Evolutionary conservation across 352 stramenopile species (phyloP).

Genomic region (Peronospora belbahrii): DNA sequence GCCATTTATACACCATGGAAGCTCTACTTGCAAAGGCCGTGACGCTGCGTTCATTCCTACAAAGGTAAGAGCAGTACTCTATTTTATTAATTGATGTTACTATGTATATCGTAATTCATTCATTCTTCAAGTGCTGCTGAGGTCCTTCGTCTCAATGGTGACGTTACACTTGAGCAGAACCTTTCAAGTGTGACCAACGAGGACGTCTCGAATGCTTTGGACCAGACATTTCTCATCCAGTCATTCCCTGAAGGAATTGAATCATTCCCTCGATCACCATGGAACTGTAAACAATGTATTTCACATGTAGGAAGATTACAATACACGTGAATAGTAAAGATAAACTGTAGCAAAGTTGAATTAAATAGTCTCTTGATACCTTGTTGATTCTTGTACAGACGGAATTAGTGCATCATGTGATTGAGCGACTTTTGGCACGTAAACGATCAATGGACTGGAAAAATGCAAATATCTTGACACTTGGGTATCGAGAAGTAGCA

Average conservation of each 20-base stretch:
- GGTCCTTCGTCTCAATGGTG: not conserved
- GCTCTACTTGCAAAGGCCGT: slow-evolving; percentile 22
- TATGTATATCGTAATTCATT: not conserved
- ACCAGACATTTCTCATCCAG: slow-evolving; percentile 33
- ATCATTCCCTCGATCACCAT: slow-evolving; percentile 24
- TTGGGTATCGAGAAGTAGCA: slow-evolving; percentile 53
- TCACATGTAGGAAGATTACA: slow-evolving; percentile 25
- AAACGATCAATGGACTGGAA: slow-evolving; percentile 30
- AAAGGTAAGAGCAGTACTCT: slow-evolving; percentile 21
- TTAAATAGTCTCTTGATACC: too few species aligned
- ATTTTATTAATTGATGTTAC: not conserved
- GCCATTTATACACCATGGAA: slow-evolving; percentile 16
- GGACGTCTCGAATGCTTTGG: slow-evolving; percentile 25
- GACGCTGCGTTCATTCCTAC: slow-evolving; percentile 34
- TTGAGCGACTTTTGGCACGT: slow-evolving; percentile 39
- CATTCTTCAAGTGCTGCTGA: slow-evolving; percentile 24
- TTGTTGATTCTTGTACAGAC: slow-evolving; percentile 10
- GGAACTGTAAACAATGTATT: slow-evolving; percentile 25
- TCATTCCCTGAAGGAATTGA: slow-evolving; percentile 3
- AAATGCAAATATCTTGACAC: slow-evolving; percentile 55
- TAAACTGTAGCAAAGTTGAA: not conserved
- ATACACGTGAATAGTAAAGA: not conserved
- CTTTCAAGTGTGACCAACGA: slow-evolving; percentile 5
- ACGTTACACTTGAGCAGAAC: slow-evolving; percentile 5
- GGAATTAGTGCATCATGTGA: slow-evolving; percentile 42